phyloP scores from a whole-genome alignment of 164 flowering plant species.

The Umbellularia californica region DNA sequence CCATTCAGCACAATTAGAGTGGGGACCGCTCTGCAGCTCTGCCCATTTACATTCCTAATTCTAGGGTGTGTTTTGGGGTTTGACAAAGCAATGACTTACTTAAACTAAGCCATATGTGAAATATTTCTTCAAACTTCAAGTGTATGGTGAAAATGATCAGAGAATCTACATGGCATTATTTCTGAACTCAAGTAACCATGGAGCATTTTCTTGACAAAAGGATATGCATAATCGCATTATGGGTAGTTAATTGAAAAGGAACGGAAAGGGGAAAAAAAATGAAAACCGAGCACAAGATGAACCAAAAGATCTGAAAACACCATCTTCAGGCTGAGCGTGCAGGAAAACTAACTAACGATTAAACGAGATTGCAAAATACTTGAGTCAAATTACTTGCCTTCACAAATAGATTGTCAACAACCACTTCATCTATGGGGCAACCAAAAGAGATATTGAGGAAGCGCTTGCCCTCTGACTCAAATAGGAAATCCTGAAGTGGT shows the following conservation, averaged over 20 bases:
- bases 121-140: too few relatives aligned
- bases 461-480: constrained; percentile 70
- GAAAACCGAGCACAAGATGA: background rate
- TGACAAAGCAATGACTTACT: too few relatives aligned
- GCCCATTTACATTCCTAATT: too few relatives aligned
- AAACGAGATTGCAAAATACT: background rate
- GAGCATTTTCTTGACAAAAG: too few relatives aligned
- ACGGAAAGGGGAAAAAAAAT: background rate
- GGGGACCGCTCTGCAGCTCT: too few relatives aligned
- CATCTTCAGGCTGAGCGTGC: background rate
- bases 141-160: too few relatives aligned
- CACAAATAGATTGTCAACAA: constrained; percentile 66
- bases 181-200: too few relatives aligned
- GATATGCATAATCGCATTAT: background rate
- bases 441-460: constrained; percentile 76
- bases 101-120: too few relatives aligned
- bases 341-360: background rate
- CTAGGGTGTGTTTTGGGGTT: too few relatives aligned
- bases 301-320: background rate
- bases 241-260: background rate
- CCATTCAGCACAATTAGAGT: too few relatives aligned
- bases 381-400: constrained; percentile 44
- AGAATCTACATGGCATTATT: too few relatives aligned
- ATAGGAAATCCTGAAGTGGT: constrained; percentile 81
- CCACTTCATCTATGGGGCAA: constrained; percentile 62